Evolutionary conservation across 345 rosid species (phyloP).

Genomic region (Citrus sp.): DNA sequence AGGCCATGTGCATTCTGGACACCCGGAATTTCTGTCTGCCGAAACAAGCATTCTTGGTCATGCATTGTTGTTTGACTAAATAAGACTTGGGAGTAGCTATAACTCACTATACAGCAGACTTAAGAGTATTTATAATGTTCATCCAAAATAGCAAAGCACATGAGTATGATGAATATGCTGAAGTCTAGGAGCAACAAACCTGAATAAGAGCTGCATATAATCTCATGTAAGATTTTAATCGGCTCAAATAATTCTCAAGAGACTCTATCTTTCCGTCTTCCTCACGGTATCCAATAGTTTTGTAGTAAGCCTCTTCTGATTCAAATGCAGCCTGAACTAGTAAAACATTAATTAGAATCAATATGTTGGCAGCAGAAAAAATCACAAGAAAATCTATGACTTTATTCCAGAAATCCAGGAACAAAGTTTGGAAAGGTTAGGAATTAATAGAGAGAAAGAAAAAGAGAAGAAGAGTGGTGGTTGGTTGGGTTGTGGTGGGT

Average conservation of each 20-base stretch:
- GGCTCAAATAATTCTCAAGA: constrained; percentile 38
- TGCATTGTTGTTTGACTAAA: neutral
- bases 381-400: neutral
- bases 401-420: neutral
- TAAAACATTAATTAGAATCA: constrained; percentile 8
- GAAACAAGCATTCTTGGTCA: constrained; percentile 17
- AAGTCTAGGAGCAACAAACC: constrained; percentile 39
- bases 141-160: neutral
- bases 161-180: neutral
- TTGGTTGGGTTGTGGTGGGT: too few species aligned
- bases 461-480: too few species aligned
- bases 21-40: constrained; percentile 66
- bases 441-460: neutral
- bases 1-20: constrained; percentile 61
- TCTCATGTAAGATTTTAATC: constrained; percentile 67
- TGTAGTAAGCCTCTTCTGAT: constrained; percentile 57
- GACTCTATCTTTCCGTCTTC: constrained; percentile 50
- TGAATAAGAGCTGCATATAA: constrained; percentile 89
- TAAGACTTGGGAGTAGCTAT: neutral
- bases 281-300: constrained; percentile 48
- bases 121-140: neutral
- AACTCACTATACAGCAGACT: neutral
- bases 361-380: neutral
- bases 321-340: constrained; percentile 58
- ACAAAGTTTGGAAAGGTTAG: neutral